Base-by-base conservation (phyloP, 148 eudicot species). In the Cornus controversa region DNA sequence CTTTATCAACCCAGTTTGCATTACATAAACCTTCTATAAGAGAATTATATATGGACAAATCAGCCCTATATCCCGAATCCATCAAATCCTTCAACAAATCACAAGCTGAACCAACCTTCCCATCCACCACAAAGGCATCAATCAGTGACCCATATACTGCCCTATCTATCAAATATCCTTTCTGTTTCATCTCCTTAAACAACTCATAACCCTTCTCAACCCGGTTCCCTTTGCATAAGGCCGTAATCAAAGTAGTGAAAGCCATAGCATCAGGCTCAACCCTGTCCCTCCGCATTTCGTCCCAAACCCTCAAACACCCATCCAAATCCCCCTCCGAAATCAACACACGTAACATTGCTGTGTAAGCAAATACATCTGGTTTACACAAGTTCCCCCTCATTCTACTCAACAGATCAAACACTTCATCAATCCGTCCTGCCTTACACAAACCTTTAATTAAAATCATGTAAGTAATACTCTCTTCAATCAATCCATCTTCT, bases 361-460 rank as follows among this genome's bases (percentile, higher is more conserved):
- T 93, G 73, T 96, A 96, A 0, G 99, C 98, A 84, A 96, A 96
- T 26, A 96, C 91, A 90, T 96, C 98, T 2, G 99, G 99, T 73
- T 86, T 93, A 84, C 91, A 89, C 78, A 87, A 80, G 29, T 82
- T 81, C 75, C 66, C 63, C 82, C 93, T 87, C 99, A 96, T 93
- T n/a, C 63, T 75, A 4, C 78, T 82, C 79, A 96, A 85, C 82
- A 96, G 84, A 76, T 85, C 82, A 71, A 85, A 84, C 85, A 87
- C 89, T 60, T 89, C 87, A 82, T 86, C 87, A 74, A 91, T 77
- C 79, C 79, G 74, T 42, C 94, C 96, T 29, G 74, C 90, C 81
- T 87, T 90, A 75, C 99, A 91, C 76, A 95, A 81, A 42, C 99
- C 99, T 91, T 93, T 95, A 24, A 88, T 80, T 83, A 95, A 75